Evolutionary conservation across 2,329 filamentous ascomycete genomes (phyloP).

Genomic region (Calonectria pteridis): DNA sequence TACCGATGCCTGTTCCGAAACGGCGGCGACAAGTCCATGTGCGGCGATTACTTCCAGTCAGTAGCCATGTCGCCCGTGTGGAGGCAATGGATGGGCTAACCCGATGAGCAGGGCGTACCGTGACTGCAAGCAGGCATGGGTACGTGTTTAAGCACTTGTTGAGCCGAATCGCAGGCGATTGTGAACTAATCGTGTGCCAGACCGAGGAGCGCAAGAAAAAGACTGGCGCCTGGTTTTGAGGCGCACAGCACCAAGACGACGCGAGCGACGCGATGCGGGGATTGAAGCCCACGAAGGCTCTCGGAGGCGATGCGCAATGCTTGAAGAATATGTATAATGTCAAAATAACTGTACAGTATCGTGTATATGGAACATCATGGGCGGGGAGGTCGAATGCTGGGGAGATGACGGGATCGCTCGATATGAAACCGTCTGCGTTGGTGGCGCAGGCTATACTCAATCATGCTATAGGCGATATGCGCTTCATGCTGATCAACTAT

Average conservation of each 20-base stretch:
- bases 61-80: slow-evolving; percentile 47
- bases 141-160: slow-evolving; percentile 53
- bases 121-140: slow-evolving; percentile 96
- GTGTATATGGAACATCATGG: slow-evolving; percentile 2
- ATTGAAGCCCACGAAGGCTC: background rate
- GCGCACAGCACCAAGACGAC: background rate
- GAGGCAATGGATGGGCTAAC: slow-evolving; percentile 31
- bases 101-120: slow-evolving; percentile 80
- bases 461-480: background rate
- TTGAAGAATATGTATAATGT: slow-evolving; percentile 12
- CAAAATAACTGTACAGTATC: slow-evolving; percentile 26
- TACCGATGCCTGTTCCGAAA: slow-evolving; percentile 92
- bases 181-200: slow-evolving; percentile 35
- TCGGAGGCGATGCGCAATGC: background rate
- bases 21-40: slow-evolving; percentile 88
- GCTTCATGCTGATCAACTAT: background rate
- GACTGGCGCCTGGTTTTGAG: slow-evolving; percentile 40
- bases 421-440: background rate
- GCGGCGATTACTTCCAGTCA: slow-evolving; percentile 94
- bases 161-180: background rate
- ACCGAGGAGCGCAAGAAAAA: slow-evolving; percentile 51
- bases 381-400: background rate
- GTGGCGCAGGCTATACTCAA: background rate
- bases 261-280: background rate
- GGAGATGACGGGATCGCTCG: background rate